Base-by-base conservation (phyloP, 345 rosid species). In the Eutrema yunnanense region DNA sequence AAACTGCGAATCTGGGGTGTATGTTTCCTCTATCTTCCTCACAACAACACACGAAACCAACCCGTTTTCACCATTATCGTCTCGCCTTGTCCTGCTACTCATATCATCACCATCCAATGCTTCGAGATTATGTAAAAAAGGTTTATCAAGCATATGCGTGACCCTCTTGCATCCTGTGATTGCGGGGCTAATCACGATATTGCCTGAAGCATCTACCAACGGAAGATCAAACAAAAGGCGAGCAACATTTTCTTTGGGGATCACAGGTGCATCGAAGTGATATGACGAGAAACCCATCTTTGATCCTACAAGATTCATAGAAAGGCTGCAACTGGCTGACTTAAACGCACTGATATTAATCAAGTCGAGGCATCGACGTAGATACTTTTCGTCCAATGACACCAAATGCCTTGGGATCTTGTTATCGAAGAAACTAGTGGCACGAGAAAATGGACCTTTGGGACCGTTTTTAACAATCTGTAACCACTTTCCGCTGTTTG, bases 341-440 rank as follows among this genome's bases (percentile, higher is more conserved):
- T 84, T 87, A 27, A 84, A 82, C 37, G 89, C 86, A 41, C 83
- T 81, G 32, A 75, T 53, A 55, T 83, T 88, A 56, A 90, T 87
- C 71, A 78, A 50, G 34, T 93, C 88, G 29, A 93, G 86, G 78
- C 98, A 93, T 29, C 79, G 73, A 4, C 85, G 90, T 4, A 90
- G 88, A 79, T 85, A 87, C 71, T 85, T 91, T 75, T 89, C 98
- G 73, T 94, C 92, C 5, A 84, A 59, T 34, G 86, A 82, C 41
- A 87, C 85, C 85, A 94, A 48, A 84, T 83, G 84, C 85, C 85
- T 87, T 30, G 92, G 92, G 62, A 91, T 86, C 84, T 82, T 86
- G 80, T 68, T 75, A 44, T 84, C 90, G 9, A 82, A 70, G 65
- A 78, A 77, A 65, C 61, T 73, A 38, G 75, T 73, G 52, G 81